phyloP scores from a whole-genome alignment of 2,329 filamentous ascomycete species.

The Colletotrichum gloeosporioides region DNA sequence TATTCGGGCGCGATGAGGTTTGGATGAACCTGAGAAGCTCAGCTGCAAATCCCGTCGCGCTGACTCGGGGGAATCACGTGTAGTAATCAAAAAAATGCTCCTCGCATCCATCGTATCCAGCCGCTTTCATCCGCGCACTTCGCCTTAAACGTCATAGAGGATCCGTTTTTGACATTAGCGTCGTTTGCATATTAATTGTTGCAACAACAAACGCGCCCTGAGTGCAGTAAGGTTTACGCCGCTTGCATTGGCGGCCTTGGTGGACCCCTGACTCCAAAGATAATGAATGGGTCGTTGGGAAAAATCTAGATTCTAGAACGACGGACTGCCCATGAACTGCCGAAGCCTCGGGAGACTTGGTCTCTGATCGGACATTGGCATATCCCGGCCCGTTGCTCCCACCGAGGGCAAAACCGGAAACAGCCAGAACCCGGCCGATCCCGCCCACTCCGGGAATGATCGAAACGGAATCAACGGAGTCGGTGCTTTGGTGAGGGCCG shows the following conservation, averaged over 20 bases:
- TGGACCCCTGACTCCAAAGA: neutral
- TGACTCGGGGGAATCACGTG: conserved; percentile 12
- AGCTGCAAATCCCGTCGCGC: neutral
- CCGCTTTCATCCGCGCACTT: neutral
- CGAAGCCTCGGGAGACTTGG: neutral
- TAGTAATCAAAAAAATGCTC: neutral
- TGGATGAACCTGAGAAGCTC: neutral
- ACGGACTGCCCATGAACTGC: neutral
- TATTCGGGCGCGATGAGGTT: neutral
- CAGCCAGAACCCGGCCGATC: neutral
- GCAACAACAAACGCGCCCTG: neutral
- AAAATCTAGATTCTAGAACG: neutral
- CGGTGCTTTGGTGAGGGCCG: neutral
- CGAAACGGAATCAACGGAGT: neutral
- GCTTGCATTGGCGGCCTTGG: neutral
- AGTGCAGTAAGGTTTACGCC: neutral
- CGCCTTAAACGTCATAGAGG: conserved; percentile 4
- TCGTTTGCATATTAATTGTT: neutral
- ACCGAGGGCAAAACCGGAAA: neutral
- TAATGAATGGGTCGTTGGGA: neutral
- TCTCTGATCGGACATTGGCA: neutral
- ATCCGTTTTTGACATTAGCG: neutral
- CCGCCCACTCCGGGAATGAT: neutral
- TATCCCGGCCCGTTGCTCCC: neutral
- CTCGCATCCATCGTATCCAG: neutral